Evolutionary conservation across 768 basidiomycete species (phyloP).

Genomic region (Clavulina sp.): DNA sequence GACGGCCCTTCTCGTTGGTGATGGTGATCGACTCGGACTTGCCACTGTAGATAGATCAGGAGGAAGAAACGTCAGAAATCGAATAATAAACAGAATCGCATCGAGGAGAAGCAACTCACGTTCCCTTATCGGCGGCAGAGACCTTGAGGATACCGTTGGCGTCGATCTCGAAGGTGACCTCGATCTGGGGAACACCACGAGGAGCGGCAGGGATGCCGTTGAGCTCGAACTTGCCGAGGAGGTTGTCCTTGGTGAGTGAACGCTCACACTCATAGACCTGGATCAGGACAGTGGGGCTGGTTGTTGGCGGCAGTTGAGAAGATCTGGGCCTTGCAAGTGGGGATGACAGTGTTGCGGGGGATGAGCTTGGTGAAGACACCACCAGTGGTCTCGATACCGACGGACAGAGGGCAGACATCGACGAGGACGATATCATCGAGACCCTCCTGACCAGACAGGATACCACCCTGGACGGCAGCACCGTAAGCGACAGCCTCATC

Average conservation of each 20-base stretch:
- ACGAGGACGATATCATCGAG: slow-evolving; percentile 85
- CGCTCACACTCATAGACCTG: slow-evolving; percentile 98
- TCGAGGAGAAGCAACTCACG: slow-evolving; percentile 30
- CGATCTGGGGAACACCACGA: slow-evolving; percentile 92
- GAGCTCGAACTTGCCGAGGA: slow-evolving; percentile 92
- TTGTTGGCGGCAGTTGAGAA: slow-evolving; percentile 80
- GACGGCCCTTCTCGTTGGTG: slow-evolving; percentile 90
- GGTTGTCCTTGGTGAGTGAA: slow-evolving; percentile 93
- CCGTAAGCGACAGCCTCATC: slow-evolving; percentile 99
- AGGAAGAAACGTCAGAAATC: neutral
- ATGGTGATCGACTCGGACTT: slow-evolving; percentile 85
- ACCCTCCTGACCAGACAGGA: slow-evolving; percentile 86
- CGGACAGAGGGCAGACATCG: slow-evolving; percentile 90
- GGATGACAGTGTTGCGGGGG: slow-evolving; percentile 93
- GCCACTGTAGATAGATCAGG: slow-evolving; percentile 44
- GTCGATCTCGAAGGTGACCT: slow-evolving; percentile 91
- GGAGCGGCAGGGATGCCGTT: slow-evolving; percentile 86
- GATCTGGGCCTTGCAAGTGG: slow-evolving; percentile 92
- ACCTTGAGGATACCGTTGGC: slow-evolving; percentile 95
- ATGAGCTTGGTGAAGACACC: slow-evolving; percentile 98
- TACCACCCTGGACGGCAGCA: slow-evolving; percentile 96
- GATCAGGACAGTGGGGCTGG: slow-evolving; percentile 84
- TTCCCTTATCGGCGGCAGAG: slow-evolving; percentile 83
- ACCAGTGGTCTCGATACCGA: slow-evolving; percentile 95
- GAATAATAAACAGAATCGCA: neutral